Percentiles rank a stretch among this genome's conserved stretches.
Evolutionary conservation across 106 monocot species (phyloP).

Genomic region (Chionographis japonica): DNA sequence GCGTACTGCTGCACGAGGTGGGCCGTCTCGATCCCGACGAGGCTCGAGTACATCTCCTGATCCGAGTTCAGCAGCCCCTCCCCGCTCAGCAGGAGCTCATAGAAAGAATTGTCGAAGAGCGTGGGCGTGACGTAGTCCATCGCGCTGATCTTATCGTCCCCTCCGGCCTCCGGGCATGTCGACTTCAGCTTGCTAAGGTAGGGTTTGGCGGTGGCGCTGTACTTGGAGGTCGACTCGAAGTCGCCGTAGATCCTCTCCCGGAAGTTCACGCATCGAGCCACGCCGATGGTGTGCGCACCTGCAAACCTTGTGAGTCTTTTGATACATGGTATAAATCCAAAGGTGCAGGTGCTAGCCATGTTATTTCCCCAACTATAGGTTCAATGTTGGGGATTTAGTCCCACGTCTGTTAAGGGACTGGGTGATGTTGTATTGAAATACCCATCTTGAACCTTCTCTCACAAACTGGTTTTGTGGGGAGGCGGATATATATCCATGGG

Average conservation of each 20-base stretch:
- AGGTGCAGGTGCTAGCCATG: neutral
- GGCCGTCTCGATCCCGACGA: constrained; percentile 40
- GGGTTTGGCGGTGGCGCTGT: constrained; percentile 13
- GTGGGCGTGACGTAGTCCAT: constrained; percentile 62
- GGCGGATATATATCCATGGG: too few species aligned
- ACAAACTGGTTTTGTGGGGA: too few species aligned
- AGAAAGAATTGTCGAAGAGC: constrained; percentile 76
- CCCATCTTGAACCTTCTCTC: too few species aligned
- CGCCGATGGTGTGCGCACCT: constrained; percentile 87
- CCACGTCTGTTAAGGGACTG: too few species aligned
- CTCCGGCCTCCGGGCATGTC: constrained; percentile 37
- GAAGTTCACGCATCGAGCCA: constrained; percentile 63
- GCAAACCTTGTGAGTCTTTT: neutral
- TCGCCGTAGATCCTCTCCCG: constrained; percentile 66
- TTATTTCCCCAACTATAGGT: too few species aligned
- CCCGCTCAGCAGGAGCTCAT: constrained; percentile 36
- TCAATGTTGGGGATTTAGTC: too few species aligned
- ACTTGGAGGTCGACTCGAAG: constrained; percentile 24
- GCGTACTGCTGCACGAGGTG: constrained; percentile 58
- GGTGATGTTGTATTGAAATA: too few species aligned
- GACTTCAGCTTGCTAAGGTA: constrained; percentile 42
- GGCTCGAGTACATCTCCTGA: constrained; percentile 73
- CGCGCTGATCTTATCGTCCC: constrained; percentile 48
- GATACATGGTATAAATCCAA: neutral
- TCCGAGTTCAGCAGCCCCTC: constrained; percentile 84